These are phyloP conservation scores for Diaporthe australafricana DNA, from an alignment of 2,329 filamentous ascomycete genomes.

Conservation along the genomic window DNA sequence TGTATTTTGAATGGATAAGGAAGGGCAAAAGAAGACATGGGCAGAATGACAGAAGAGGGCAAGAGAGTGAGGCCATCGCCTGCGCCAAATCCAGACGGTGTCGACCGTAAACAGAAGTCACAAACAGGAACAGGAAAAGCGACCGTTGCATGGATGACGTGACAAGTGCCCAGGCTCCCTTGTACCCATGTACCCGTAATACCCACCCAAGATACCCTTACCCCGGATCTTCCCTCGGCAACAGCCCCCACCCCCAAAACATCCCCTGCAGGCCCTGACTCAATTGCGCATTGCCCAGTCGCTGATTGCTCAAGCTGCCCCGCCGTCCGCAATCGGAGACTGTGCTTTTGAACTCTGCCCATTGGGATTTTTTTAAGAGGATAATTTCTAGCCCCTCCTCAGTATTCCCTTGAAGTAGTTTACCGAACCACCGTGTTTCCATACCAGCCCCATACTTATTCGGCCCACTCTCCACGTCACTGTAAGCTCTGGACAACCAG, in stretches of 20 bases:
- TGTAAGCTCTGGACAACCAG: neutral
- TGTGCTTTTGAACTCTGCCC: neutral
- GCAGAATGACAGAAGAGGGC: neutral
- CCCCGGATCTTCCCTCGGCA: neutral
- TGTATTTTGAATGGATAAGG: neutral
- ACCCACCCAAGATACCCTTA: neutral
- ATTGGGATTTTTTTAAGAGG: neutral
- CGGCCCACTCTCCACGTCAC: neutral
- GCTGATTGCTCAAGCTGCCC: neutral
- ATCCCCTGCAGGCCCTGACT: slow-evolving; percentile 1
- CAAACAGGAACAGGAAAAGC: neutral
- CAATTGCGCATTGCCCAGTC: slow-evolving; percentile 8
- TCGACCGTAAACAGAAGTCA: neutral
- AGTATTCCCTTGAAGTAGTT: neutral
- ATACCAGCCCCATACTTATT: neutral
- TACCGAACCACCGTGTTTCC: no score
- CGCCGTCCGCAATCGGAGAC: slow-evolving; percentile 21
- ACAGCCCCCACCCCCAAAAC: neutral
- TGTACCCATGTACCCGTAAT: neutral
- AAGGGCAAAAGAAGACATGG: neutral
- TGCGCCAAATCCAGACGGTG: neutral
- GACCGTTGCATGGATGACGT: neutral
- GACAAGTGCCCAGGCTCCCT: neutral
- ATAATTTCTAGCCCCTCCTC: neutral
- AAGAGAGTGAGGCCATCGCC: neutral